A percentile compares a stretch with the other conserved stretches of the same genome.
Evolutionary conservation across 2,329 filamentous ascomycete genomes (phyloP).

Genomic region (Aspergillus latus): DNA sequence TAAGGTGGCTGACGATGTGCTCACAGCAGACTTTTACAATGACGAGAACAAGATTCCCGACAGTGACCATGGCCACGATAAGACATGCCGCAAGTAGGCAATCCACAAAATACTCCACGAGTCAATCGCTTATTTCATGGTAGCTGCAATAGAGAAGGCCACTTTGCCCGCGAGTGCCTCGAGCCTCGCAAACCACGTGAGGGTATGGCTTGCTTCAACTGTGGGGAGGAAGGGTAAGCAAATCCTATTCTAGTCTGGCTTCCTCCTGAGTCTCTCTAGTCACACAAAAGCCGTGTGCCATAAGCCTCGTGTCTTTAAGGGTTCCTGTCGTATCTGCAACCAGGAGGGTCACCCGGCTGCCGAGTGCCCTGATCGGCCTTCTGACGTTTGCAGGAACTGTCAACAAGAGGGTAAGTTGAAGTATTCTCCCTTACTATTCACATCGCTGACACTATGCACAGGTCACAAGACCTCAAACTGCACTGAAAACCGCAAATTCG

Average conservation of each 20-base stretch:
- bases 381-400: slow-evolving; percentile 50
- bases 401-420: slow-evolving; percentile 41
- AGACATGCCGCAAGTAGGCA: slow-evolving; percentile 40
- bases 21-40: not conserved
- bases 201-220: slow-evolving; percentile 46
- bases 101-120: not conserved
- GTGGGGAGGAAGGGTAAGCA: slow-evolving; percentile 40
- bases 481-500: slow-evolving; percentile 46
- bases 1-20: not conserved
- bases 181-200: slow-evolving; percentile 42
- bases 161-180: slow-evolving; percentile 46
- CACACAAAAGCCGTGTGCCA: slow-evolving; percentile 48
- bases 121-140: slow-evolving; percentile 12
- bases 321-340: slow-evolving; percentile 48
- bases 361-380: slow-evolving; percentile 46
- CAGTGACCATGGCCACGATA: slow-evolving; percentile 20
- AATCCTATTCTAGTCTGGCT: not conserved
- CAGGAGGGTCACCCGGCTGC: slow-evolving; percentile 47
- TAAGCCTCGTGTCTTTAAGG: slow-evolving; percentile 49
- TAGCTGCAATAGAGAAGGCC: slow-evolving; percentile 38
- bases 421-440: not conserved
- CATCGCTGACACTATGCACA: slow-evolving; percentile 17
- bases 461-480: slow-evolving; percentile 49
- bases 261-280: slow-evolving; percentile 23
- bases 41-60: slow-evolving; percentile 21